These are phyloP conservation scores for Stemphylium vesicarium DNA, from an alignment of 2,329 filamentous ascomycete genomes.

Conservation along the genomic window DNA sequence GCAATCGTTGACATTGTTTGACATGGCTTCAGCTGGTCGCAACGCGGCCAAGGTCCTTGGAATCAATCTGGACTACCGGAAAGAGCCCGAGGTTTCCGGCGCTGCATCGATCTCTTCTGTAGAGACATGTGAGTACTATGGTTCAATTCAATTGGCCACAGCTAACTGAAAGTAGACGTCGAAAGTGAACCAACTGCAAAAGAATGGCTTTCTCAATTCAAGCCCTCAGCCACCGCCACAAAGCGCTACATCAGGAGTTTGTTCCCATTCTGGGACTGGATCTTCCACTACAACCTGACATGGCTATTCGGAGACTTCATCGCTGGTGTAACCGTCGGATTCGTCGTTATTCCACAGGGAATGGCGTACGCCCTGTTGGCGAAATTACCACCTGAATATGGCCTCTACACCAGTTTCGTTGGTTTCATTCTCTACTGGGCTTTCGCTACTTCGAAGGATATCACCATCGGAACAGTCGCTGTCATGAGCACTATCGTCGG, in stretches of 20 bases:
- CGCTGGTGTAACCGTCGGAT: slow-evolving; percentile 77
- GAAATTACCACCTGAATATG: slow-evolving; percentile 78
- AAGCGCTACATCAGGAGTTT: slow-evolving; percentile 70
- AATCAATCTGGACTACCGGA: slow-evolving; percentile 77
- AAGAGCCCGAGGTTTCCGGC: slow-evolving; percentile 72
- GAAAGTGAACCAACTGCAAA: slow-evolving; percentile 77
- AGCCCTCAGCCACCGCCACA: slow-evolving; percentile 63
- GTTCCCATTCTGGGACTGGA: slow-evolving; percentile 92
- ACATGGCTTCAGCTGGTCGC: slow-evolving; percentile 67
- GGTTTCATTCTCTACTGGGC: slow-evolving; percentile 96
- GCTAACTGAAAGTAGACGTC: slow-evolving; percentile 70
- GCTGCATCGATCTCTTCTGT: slow-evolving; percentile 81
- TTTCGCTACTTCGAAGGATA: slow-evolving; percentile 97
- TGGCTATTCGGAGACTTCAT: slow-evolving; percentile 91
- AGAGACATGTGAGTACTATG: slow-evolving; percentile 32
- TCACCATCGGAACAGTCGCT: slow-evolving; percentile 96
- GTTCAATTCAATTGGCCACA: neutral
- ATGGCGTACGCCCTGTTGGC: slow-evolving; percentile 95
- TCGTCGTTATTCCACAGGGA: slow-evolving; percentile 90
- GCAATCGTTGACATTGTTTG: slow-evolving; percentile 7
- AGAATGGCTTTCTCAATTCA: slow-evolving; percentile 72
- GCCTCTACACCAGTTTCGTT: slow-evolving; percentile 95
- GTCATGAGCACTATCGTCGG: slow-evolving; percentile 93
- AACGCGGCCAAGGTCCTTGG: slow-evolving; percentile 78
- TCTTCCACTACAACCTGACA: slow-evolving; percentile 82